Base-by-base conservation (phyloP, 805 yeast genomes). In the Candida khao-thaluensis region DNA sequence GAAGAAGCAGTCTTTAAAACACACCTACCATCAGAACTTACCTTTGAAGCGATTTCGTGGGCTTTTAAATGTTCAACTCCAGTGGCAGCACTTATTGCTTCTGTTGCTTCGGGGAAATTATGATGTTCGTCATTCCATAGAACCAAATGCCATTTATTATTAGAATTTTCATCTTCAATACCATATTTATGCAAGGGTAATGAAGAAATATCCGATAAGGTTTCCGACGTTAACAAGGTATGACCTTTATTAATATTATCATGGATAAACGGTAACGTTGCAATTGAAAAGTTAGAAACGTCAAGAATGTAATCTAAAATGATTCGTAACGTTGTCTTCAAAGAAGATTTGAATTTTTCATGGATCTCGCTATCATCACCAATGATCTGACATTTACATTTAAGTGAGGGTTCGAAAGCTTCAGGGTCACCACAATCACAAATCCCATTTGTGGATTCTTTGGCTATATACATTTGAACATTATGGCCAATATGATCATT, bases 71-170 rank as follows among this genome's bases (percentile, higher is more conserved):
- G 52, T 11, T 49, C 41, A 8, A 47, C 51, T 0, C 58, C 63
- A 1, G 62, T 52, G 1, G 70, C 70, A 2, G 56, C 54, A 4
- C 48, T 48, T 25, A 81, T 67, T 3, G 79, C 77, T 9, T 59
- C 56, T 12, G 64, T 66, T 1, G 85, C 85, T 41, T 77, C 75
- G 2, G 70, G 64, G 47, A 72, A 76, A 49, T 77, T 75, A 51
- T 85, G 93, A 47, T 68, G 71, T 51, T 85, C 93, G 53, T 85
- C 95, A 56, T 85, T 85, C 84, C 90, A 85, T n/a, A 83, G 64
- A 16, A 81, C 53, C 22, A 84, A 64, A 29, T 66, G 60, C 63
- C 74, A 80, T 28, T 37, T 34, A 10, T 64, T 41, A 10, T 40
- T 35, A 2, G 67, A 43, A 48, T 72, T 69, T 7, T 15, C 16